phyloP scores from a whole-genome alignment of 2,329 filamentous ascomycete genomes.

The Hymenoscyphus linearis region DNA sequence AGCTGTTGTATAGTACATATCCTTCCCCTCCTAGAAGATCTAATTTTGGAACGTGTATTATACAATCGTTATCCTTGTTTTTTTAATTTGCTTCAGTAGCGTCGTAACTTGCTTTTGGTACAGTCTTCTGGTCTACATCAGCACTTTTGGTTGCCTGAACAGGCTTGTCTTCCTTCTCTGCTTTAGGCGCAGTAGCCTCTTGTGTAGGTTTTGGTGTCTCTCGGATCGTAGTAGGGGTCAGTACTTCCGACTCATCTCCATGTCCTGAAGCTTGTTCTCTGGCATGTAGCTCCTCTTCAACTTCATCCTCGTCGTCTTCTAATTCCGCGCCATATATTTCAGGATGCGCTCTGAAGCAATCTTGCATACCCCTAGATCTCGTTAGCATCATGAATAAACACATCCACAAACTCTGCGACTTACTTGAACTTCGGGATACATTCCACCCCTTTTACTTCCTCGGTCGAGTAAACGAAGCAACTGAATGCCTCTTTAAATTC shows the following conservation, averaged over 20 bases:
- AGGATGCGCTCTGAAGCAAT: slow-evolving; percentile 89
- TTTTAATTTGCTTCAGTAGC: not conserved
- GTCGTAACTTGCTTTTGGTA: slow-evolving; percentile 1
- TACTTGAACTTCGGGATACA: slow-evolving; percentile 98
- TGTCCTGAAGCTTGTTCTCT: slow-evolving; percentile 16
- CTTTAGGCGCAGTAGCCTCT: not conserved
- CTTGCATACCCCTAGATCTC: slow-evolving; percentile 77
- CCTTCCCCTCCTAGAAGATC: not conserved
- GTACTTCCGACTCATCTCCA: not conserved
- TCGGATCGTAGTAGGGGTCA: not conserved
- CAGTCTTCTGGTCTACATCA: not conserved
- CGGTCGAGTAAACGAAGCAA: slow-evolving; percentile 93
- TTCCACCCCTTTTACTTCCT: slow-evolving; percentile 96
- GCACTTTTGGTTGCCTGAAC: not conserved
- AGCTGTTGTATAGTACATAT: not conserved
- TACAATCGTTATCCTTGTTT: not conserved
- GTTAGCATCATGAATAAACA: slow-evolving; percentile 17
- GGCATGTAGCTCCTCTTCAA: slow-evolving; percentile 29
- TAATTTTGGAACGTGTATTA: not conserved
- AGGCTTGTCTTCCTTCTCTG: not conserved
- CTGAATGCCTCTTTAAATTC: slow-evolving; percentile 95
- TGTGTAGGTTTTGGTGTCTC: not conserved
- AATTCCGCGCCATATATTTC: slow-evolving; percentile 90
- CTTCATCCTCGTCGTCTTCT: slow-evolving; percentile 66
- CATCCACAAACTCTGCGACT: slow-evolving; percentile 33